Base-by-base conservation (phyloP, 768 basidiomycete genomes). In the Cystobasidium onofrii region DNA sequence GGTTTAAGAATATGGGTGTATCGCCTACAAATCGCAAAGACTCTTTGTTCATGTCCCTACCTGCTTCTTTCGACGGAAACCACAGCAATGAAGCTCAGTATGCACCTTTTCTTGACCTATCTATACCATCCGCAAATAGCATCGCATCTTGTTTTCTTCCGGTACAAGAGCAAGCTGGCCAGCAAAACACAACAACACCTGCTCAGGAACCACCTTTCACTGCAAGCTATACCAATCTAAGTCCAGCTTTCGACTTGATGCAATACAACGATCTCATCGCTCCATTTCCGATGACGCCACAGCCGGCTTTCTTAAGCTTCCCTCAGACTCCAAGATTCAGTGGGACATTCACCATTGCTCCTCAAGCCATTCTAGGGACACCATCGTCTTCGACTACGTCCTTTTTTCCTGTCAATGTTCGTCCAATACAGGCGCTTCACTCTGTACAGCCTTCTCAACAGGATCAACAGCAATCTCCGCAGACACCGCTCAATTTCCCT, bases 11-110 rank as follows among this genome's bases (percentile, higher is more conserved):
- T 13, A 54, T 54, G 52, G 27, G 20, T 54, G n/a, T 54, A 54
- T 34, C 25, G 27, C 46, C 46, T 50, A 50, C 29, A 60, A 27
- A 60, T 60, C 57, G 57, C 15, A 60, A 60, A 60, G 57, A 60
- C 20, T 60, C 57, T 9, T 23, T 60, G 4, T 60, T 60, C 57
- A 60, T 60, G 57, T 60, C 57, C 15, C 31, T 60, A 60, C 57
- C 57, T 6, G 57, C 57, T 3, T 60, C 57, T 12, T 60, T 15
- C 31, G 17, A 60, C 20, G 57, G 23, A 23, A 29, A 27, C 7
- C 39, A 39, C 7, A 39, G 15, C 25, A 29, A 29, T 29, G 57
- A 34, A 60, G 25, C 57, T 15, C 25, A 29, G 12, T 60, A 60
- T 60, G 57, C 57, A 25, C 25, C 57, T 6, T 34, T 60, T 20